Percentiles rank a stretch among this genome's conserved stretches.
Evolutionary conservation across 2,329 filamentous ascomycete genomes (phyloP).

Genomic region (Teratosphaeria destructans): DNA sequence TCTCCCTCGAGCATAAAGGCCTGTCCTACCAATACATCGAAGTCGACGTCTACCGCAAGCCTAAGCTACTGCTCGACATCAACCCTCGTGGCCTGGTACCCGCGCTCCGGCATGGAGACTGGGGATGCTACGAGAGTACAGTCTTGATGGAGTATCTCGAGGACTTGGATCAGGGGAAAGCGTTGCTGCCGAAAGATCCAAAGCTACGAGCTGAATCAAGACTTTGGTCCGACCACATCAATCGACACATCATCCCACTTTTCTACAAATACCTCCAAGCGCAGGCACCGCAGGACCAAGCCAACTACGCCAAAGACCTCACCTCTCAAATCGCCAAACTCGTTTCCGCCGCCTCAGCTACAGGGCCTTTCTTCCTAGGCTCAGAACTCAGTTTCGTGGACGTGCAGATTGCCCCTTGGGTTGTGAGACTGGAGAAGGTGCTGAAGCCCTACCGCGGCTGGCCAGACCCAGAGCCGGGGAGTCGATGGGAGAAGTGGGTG

Average conservation of each 20-base stretch:
- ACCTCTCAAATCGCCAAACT: constrained; percentile 54
- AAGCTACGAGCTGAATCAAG: constrained; percentile 63
- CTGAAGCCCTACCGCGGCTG: constrained; percentile 56
- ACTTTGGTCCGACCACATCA: constrained; percentile 74
- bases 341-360: constrained; percentile 44
- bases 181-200: constrained; percentile 56
- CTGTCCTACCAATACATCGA: constrained; percentile 79
- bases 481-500: constrained; percentile 59
- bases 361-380: constrained; percentile 62
- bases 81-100: constrained; percentile 70
- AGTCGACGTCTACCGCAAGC: constrained; percentile 68
- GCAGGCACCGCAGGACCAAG: constrained; percentile 49
- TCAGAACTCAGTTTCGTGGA: constrained; percentile 54
- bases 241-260: constrained; percentile 61
- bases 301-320: constrained; percentile 50
- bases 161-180: constrained; percentile 52
- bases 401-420: constrained; percentile 65
- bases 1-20: constrained; percentile 69
- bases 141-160: constrained; percentile 84
- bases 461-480: constrained; percentile 52
- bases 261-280: constrained; percentile 67
- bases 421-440: constrained; percentile 57
- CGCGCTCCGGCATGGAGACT: constrained; percentile 65
- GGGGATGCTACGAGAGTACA: constrained; percentile 71
- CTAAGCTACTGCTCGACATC: constrained; percentile 58